Percentiles rank a stretch among this genome's conserved stretches.
These are phyloP conservation scores for Telopea speciosissima DNA, from an alignment of 177 flowering plant species.

Conservation along the genomic window DNA sequence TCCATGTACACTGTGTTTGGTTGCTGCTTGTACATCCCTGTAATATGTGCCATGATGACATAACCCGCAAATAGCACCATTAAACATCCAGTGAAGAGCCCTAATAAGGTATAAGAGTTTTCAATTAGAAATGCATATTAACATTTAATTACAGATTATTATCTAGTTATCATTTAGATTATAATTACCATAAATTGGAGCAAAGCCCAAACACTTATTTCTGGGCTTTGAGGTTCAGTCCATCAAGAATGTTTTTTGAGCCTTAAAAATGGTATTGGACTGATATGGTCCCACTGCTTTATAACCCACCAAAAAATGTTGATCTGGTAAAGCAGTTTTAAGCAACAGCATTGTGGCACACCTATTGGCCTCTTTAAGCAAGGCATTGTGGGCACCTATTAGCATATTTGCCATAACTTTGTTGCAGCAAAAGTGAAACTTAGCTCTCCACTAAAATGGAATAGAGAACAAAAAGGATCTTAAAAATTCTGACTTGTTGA, in stretches of 20 bases:
- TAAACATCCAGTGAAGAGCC: conserved; percentile 87
- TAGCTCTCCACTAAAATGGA: conserved; percentile 13
- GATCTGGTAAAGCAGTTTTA: conserved; percentile 11
- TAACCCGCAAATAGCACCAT: conserved; percentile 76
- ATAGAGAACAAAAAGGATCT: neutral
- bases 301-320: conserved; percentile 27
- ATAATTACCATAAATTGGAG: neutral
- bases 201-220: neutral
- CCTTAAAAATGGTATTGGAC: neutral
- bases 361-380: neutral
- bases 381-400: neutral
- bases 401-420: neutral
- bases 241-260: conserved; percentile 13
- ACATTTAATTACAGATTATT: neutral
- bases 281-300: conserved; percentile 14
- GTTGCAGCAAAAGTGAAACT: neutral
- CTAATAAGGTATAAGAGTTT: conserved; percentile 28
- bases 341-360: conserved; percentile 2
- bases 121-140: neutral
- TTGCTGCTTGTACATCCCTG: conserved; percentile 56
- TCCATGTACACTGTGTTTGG: conserved; percentile 75
- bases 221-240: conserved; percentile 10
- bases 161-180: neutral
- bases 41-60: conserved; percentile 71
- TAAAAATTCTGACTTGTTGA: neutral